Evolutionary conservation across 306 rosid genomes (phyloP).

Genomic region (Vigna radiata): DNA sequence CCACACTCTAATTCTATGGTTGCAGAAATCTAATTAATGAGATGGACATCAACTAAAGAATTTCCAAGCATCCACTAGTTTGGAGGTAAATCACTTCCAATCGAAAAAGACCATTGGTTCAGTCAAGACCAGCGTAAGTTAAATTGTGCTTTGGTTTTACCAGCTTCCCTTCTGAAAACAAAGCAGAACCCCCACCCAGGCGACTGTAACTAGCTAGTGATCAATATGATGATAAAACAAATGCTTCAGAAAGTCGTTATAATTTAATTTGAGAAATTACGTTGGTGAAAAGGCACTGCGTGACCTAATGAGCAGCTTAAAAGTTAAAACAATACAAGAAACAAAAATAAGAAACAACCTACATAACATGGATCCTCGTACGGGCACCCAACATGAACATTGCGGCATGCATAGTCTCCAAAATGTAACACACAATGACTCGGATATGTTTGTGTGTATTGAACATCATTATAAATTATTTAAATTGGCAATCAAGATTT

Average conservation of each 20-base stretch:
- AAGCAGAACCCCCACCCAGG: neutral
- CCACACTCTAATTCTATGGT: slow-evolving; percentile 15
- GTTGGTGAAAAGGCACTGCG: neutral
- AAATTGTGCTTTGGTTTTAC: slow-evolving; percentile 2
- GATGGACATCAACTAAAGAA: too few species aligned
- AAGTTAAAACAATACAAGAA: neutral
- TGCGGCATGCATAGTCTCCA: too few species aligned
- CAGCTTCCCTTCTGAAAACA: neutral
- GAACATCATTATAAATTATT: too few species aligned
- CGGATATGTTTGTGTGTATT: too few species aligned
- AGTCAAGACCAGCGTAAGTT: neutral
- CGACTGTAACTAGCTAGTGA: neutral
- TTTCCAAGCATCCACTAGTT: neutral
- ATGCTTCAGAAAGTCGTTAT: neutral
- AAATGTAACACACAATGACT: too few species aligned
- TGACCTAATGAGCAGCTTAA: neutral
- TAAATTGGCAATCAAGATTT: too few species aligned
- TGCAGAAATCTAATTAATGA: neutral
- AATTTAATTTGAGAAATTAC: neutral
- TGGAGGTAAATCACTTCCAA: slow-evolving; percentile 30
- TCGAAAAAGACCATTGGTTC: neutral
- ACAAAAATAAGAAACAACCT: neutral
- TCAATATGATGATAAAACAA: slow-evolving; percentile 1
- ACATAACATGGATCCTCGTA: too few species aligned
- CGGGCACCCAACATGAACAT: too few species aligned